These are phyloP conservation scores for Lippia alba DNA, from an alignment of 305 asterid genomes.

Conservation along the genomic window DNA sequence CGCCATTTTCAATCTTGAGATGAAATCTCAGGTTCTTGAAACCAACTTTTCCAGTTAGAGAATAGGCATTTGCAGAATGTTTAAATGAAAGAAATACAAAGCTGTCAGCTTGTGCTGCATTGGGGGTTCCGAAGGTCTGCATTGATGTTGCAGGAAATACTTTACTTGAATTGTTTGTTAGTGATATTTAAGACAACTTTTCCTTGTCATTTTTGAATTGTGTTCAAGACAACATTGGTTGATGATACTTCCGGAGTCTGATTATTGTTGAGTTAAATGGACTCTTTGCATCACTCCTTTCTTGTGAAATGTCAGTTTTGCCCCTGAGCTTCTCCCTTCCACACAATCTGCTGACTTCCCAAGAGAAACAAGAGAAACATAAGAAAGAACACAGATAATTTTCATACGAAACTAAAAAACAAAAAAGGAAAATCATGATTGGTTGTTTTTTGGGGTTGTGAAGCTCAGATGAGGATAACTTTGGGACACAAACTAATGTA, in stretches of 20 bases:
- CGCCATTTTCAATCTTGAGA: conserved; percentile 40
- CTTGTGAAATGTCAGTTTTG: background rate
- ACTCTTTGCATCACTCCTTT: background rate
- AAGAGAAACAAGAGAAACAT: background rate
- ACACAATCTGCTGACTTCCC: background rate
- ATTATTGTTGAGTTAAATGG: background rate
- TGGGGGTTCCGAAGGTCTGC: conserved; percentile 43
- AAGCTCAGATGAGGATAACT: conserved; percentile 45
- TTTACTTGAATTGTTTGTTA: conserved; percentile 33
- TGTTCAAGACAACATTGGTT: conserved; percentile 4
- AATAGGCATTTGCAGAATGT: conserved; percentile 20
- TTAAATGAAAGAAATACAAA: conserved; percentile 38
- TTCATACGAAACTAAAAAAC: background rate
- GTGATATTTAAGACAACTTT: conserved; percentile 22
- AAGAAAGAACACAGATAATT: conserved; percentile 14
- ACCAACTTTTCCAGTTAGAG: conserved; percentile 3
- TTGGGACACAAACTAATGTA: conserved; percentile 27
- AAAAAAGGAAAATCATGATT: conserved; percentile 21
- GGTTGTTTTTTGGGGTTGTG: conserved; percentile 31
- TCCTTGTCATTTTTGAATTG: conserved; percentile 29
- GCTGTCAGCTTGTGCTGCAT: conserved; percentile 33
- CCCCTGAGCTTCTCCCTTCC: conserved; percentile 12
- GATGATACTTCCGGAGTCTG: background rate
- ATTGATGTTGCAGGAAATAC: conserved; percentile 49
- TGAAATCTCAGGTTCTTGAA: background rate